Conservation (phyloP, 805 yeast species). For the Candida rishiriensis region DNA sequence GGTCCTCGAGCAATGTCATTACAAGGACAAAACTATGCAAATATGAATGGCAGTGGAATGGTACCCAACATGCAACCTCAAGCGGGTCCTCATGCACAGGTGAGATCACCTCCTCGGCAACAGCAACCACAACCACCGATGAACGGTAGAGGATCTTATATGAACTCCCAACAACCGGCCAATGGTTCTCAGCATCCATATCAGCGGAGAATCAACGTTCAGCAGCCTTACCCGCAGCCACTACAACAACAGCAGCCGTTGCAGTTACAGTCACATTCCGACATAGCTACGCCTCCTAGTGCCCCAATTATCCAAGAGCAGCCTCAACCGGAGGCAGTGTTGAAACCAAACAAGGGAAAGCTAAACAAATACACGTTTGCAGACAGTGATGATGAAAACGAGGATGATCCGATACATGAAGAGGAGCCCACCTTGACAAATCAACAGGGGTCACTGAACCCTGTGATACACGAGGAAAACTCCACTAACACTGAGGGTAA, state of each 20-base stretch:
- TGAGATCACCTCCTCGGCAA: neutral
- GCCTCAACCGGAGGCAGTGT: neutral
- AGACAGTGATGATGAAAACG: conserved; percentile 24
- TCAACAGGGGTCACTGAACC: too few species aligned
- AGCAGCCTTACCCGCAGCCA: neutral
- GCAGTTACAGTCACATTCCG: neutral
- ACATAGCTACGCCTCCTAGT: too few species aligned
- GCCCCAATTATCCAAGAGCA: neutral
- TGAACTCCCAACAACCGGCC: neutral
- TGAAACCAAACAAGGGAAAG: conserved; percentile 15
- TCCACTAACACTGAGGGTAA: too few species aligned
- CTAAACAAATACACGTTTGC: conserved; percentile 24
- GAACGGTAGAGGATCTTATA: neutral
- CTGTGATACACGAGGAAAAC: too few species aligned
- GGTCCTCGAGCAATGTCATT: conserved; percentile 19
- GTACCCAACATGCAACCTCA: conserved; percentile 4
- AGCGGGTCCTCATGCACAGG: neutral
- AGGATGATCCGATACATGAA: conserved; percentile 12
- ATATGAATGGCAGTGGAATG: conserved; percentile 1
- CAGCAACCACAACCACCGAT: neutral
- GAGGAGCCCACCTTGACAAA: conserved; percentile 2
- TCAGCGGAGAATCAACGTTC: neutral
- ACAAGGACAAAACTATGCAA: conserved; percentile 7
- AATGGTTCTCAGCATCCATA: neutral
- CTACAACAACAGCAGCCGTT: neutral